Conservation (phyloP, 176 grass and related monocot species). For the Eragrostis nindensis region DNA sequence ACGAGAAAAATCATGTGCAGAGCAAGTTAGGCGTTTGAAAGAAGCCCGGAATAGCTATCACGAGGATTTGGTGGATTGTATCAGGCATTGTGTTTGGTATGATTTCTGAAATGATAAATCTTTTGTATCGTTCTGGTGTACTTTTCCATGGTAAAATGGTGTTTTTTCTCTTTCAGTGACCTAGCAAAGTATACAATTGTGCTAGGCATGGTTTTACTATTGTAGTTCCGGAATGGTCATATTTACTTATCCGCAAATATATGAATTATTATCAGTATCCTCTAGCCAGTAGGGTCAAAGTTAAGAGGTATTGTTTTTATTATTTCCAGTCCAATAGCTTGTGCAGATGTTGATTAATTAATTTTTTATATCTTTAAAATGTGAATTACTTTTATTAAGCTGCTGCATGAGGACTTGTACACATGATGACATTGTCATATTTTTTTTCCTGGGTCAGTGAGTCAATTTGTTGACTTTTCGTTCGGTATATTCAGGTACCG, state of each 20-base stretch:
- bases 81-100: slow-evolving; percentile 87
- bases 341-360: slow-evolving; percentile 9
- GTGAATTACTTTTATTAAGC: background rate
- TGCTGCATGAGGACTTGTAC: background rate
- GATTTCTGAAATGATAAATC: slow-evolving; percentile 1
- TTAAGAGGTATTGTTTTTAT: background rate
- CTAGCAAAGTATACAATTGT: slow-evolving; percentile 5
- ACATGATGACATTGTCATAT: background rate
- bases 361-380: background rate
- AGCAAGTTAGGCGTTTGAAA: slow-evolving; percentile 83
- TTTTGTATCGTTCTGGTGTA: slow-evolving; percentile 17
- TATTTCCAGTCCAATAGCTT: background rate
- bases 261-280: background rate
- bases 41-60: slow-evolving; percentile 81
- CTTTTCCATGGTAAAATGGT: slow-evolving; percentile 11
- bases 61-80: slow-evolving; percentile 85
- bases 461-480: background rate
- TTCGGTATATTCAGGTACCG: slow-evolving; percentile 63
- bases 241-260: background rate
- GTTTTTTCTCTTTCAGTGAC: background rate
- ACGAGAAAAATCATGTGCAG: slow-evolving; percentile 75
- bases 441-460: background rate
- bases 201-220: background rate
- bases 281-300: background rate
- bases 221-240: background rate